Base-by-base conservation (phyloP, 306 rosid species). In the Arachis stenosperma region DNA sequence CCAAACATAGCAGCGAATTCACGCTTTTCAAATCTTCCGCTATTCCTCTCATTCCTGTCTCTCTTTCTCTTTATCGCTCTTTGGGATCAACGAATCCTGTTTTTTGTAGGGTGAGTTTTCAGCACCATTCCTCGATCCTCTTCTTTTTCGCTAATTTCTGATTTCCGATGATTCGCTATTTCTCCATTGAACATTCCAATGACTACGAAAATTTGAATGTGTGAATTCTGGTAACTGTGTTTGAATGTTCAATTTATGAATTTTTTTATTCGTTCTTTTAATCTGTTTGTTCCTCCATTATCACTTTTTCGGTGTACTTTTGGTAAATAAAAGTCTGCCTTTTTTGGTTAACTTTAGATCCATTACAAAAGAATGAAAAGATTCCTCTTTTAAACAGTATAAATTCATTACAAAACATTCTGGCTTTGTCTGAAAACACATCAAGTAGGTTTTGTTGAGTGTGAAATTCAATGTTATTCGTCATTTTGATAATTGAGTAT, bases 381-480 rank as follows among this genome's bases (percentile, higher is more conserved):
- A 33, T 33, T 4, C 37, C 37, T 33, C 6, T 50, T 39, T 72
- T 44, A 9, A 8, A 70, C 12, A 65, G 75, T 52, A 2, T 4
- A 73, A 59, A 60, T 30, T 60, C 65, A 33, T 67, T 52, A 22
- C 13, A 0, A 52, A 27, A 52, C 2, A n/a, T 39, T 48, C 22
- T 75, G 65, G 39, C 9, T 41, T 56, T 56, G 48, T 69, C 48
- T 60, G 12, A 6, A 52, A 2, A n/a, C 57, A 5, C 57, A 14
- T n/a, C 57, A 52, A 52, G 57, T 14, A 13, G 17, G 57, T 6
- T 73, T 59, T 51, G 27, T 52, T 63, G 13, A 68, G 50, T 44
- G 8, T 58, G 69, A 8, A 67, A 54, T 61, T 71, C 61, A 39
- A 59, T 75, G 29, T 46, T 44, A 9, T 70, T 65, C 17, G 41